Conservation (phyloP, 2,329 filamentous ascomycete species). For the Amphichorda felina region DNA sequence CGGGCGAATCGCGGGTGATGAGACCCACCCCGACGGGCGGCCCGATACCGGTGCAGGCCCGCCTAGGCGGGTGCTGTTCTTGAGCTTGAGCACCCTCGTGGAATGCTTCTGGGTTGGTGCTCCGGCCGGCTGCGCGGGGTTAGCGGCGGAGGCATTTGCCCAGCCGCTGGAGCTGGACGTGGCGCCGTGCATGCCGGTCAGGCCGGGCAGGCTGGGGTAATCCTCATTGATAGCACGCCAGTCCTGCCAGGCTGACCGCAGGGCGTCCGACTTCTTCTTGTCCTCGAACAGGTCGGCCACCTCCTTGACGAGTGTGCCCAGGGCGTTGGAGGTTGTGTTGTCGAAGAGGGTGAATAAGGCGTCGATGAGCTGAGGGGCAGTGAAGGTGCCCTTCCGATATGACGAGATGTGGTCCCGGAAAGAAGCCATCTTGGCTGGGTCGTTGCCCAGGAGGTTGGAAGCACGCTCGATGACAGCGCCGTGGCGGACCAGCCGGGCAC, state of each 20-base stretch:
- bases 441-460: constrained; percentile 66
- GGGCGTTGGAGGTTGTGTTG: constrained; percentile 64
- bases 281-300: constrained; percentile 89
- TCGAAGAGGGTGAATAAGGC: constrained; percentile 75
- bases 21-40: constrained; percentile 9
- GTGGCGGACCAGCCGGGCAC: constrained; percentile 70
- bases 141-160: constrained; percentile 48
- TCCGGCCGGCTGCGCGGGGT: constrained; percentile 26
- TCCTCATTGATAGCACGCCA: constrained; percentile 96
- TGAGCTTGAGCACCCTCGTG: constrained; percentile 44
- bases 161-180: constrained; percentile 45
- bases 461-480: constrained; percentile 79
- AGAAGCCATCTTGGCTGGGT: constrained; percentile 58
- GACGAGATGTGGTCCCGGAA: constrained; percentile 74
- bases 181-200: constrained; percentile 54
- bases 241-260: constrained; percentile 83
- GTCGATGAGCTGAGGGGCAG: constrained; percentile 70
- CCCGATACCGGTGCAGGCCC: constrained; percentile 13
- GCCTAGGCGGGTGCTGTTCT: constrained; percentile 41
- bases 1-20: neutral
- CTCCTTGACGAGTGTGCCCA: constrained; percentile 85
- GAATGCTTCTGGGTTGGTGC: constrained; percentile 35
- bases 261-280: constrained; percentile 54
- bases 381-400: constrained; percentile 58
- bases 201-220: constrained; percentile 76